phyloP scores from a whole-genome alignment of 225 moss, liverwort and hornwort species.

The Sphagnum contortum region DNA sequence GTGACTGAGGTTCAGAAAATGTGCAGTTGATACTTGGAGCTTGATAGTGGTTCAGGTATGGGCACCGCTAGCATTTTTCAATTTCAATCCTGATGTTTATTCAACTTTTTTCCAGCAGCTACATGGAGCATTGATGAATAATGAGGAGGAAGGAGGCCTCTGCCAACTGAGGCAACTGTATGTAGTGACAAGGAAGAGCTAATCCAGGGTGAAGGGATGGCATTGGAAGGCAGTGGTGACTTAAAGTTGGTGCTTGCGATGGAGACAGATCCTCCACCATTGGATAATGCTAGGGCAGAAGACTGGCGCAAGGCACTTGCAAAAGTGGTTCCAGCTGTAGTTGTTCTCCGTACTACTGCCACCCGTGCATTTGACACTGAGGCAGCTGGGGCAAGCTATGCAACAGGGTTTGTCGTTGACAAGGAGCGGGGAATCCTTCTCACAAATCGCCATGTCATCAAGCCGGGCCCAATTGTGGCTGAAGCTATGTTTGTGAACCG shows the following conservation, averaged over 20 bases:
- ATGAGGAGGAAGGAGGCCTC: too few species aligned
- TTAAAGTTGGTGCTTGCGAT: constrained; percentile 54
- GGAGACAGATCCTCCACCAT: constrained; percentile 55
- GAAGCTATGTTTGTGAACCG: constrained; percentile 90
- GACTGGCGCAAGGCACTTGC: constrained; percentile 78
- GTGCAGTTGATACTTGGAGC: too few species aligned
- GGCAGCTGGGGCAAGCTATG: constrained; percentile 63
- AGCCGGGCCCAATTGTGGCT: constrained; percentile 74
- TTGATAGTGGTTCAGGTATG: too few species aligned
- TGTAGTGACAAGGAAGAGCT: too few species aligned
- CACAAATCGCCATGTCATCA: constrained; percentile 85
- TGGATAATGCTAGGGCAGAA: constrained; percentile 43
- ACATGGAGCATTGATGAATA: too few species aligned
- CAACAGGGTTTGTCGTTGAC: constrained; percentile 82
- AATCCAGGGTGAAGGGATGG: too few species aligned
- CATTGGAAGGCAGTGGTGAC: constrained; percentile 9
- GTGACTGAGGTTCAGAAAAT: too few species aligned
- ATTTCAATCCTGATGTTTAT: too few species aligned
- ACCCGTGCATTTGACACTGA: constrained; percentile 87
- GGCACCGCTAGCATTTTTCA: too few species aligned
- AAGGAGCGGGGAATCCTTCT: constrained; percentile 74
- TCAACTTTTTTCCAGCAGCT: too few species aligned
- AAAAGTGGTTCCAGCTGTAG: constrained; percentile 77
- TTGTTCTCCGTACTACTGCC: constrained; percentile 75
- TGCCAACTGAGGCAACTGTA: too few species aligned